Percentiles rank a stretch among this genome's conserved stretches.
Conservation (phyloP, 148 eudicot genomes). For the Rhododendron henanense region DNA sequence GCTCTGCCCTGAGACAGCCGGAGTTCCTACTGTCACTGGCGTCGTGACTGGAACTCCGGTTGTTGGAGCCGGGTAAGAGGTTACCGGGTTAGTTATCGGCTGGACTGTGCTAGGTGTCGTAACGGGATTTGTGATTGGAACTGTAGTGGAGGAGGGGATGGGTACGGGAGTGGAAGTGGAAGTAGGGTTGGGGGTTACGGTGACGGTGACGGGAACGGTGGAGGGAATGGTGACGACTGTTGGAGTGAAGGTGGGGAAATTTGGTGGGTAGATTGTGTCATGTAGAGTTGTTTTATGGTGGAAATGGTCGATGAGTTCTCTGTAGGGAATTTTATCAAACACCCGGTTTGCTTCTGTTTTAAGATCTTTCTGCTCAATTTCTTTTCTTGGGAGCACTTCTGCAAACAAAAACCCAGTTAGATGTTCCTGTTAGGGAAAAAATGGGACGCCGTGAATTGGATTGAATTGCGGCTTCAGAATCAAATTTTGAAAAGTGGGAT, state of each 20-base stretch:
- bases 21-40: conserved; percentile 26
- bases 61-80: conserved; percentile 34
- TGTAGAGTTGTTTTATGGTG: conserved; percentile 23
- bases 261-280: conserved; percentile 40
- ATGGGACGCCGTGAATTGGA: background rate
- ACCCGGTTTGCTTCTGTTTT: conserved; percentile 14
- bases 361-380: conserved; percentile 7
- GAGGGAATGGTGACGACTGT: conserved; percentile 50
- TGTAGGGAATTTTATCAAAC: conserved; percentile 13
- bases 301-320: conserved; percentile 22
- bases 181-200: conserved; percentile 37
- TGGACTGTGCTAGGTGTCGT: conserved; percentile 29
- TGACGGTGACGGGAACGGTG: conserved; percentile 31
- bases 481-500: background rate
- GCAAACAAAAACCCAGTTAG: conserved; percentile 15
- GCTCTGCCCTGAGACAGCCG: conserved; percentile 46
- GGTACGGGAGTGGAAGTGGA: conserved; percentile 25
- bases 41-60: conserved; percentile 34
- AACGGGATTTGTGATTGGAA: conserved; percentile 44
- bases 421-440: conserved; percentile 15
- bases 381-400: conserved; percentile 19
- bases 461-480: background rate
- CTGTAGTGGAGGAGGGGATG: conserved; percentile 28
- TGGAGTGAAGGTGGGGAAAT: conserved; percentile 41
- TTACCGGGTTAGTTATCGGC: conserved; percentile 38